phyloP scores from a whole-genome alignment of 2,329 filamentous ascomycete species.

The Penicillium sp. region DNA sequence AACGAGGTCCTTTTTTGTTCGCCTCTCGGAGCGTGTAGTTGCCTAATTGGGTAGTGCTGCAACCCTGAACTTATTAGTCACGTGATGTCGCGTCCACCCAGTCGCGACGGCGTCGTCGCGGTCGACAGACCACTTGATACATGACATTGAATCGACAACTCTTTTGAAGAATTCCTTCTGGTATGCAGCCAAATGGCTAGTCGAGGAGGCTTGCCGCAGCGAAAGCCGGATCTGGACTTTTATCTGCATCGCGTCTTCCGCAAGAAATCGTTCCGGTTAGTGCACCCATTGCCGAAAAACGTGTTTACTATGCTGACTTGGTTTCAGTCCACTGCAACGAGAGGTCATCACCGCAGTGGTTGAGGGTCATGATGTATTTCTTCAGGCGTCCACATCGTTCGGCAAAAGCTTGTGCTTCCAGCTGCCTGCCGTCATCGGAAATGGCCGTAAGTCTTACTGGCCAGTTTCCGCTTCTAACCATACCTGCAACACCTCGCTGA shows the following conservation, averaged over 20 bases:
- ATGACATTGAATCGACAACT: background rate
- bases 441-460: constrained; percentile 66
- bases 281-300: constrained; percentile 2
- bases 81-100: constrained; percentile 1
- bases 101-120: background rate
- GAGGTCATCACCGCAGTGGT: constrained; percentile 85
- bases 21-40: background rate
- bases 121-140: background rate
- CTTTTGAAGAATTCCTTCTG: background rate
- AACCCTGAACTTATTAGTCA: background rate
- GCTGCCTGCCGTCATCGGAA: constrained; percentile 81
- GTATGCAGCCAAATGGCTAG: constrained; percentile 33
- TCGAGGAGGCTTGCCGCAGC: constrained; percentile 24
- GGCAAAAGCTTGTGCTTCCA: constrained; percentile 95
- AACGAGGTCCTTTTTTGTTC: background rate
- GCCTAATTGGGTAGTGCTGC: background rate
- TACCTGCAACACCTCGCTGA: constrained; percentile 1
- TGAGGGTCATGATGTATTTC: constrained; percentile 83
- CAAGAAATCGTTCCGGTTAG: constrained; percentile 70
- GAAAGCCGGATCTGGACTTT: constrained; percentile 66
- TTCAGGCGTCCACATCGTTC: constrained; percentile 76
- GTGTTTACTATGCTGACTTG: constrained; percentile 1
- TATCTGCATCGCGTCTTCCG: constrained; percentile 73
- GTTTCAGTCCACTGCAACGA: constrained; percentile 71
- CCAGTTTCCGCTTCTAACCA: background rate